A percentile compares a stretch with the other conserved stretches of the same genome.
These are phyloP conservation scores for Nitzschia sp. DNA, from an alignment of 108 stramenopile genomes.

Conservation along the genomic window DNA sequence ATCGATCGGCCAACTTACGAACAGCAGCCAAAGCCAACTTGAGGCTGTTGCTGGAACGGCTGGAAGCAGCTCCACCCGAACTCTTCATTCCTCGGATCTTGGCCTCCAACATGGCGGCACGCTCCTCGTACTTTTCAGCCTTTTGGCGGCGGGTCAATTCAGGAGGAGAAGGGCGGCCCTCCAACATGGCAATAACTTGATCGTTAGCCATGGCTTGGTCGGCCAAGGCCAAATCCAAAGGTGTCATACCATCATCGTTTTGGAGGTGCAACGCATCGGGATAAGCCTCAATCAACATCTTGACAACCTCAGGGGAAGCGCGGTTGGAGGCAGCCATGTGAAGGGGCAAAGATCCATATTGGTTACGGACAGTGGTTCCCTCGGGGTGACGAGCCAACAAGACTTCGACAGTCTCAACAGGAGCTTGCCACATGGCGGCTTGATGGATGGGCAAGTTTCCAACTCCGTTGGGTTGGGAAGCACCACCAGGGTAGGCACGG, in stretches of 20 bases:
- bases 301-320: conserved; percentile 74
- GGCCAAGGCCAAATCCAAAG: conserved; percentile 77
- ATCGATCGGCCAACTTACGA: conserved; percentile 80
- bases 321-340: conserved; percentile 88
- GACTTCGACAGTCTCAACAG: conserved; percentile 72
- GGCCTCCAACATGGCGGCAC: conserved; percentile 71
- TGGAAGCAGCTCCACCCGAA: conserved; percentile 36
- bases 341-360: conserved; percentile 79
- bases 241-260: conserved; percentile 91
- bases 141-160: conserved; percentile 76
- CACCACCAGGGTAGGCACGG: conserved; percentile 72
- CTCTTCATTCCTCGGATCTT: conserved; percentile 56
- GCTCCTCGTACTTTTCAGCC: conserved; percentile 78
- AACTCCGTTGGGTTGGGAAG: conserved; percentile 71
- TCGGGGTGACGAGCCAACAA: conserved; percentile 72
- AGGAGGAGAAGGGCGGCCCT: conserved; percentile 84
- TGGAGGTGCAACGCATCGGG: conserved; percentile 86
- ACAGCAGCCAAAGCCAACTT: conserved; percentile 77
- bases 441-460: conserved; percentile 88
- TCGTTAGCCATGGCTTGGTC: conserved; percentile 67
- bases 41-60: conserved; percentile 58
- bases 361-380: conserved; percentile 81
- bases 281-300: conserved; percentile 74
- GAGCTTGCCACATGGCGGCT: conserved; percentile 88
- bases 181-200: conserved; percentile 76